Base-by-base conservation (phyloP, 106 monocot species). In the Acorus gramineus region DNA sequence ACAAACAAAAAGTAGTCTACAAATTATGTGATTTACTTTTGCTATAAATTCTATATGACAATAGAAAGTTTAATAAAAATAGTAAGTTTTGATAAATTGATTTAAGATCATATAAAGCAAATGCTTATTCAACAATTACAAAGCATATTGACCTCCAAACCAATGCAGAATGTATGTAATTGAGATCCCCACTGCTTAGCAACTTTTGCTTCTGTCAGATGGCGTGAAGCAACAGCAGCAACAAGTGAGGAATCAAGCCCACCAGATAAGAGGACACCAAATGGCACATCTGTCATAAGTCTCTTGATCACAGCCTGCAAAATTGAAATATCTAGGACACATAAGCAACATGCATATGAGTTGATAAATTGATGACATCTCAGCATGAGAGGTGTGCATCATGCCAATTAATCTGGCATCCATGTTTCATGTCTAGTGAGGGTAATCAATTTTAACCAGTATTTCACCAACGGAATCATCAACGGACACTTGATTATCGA, bases 211-310 rank as follows among this genome's bases (percentile, higher is more conserved):
- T 86, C 66, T 56, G 68, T 43, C 65, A 86, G 53, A 66, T 86
- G 55, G 6, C 86, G 72, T 4, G 71, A 76, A 46, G 79, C 79
- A 55, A 86, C 85, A 56, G 85, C 66, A 68, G 82, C 86, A 74
- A 86, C 86, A 53, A 86, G 79, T 61, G 86, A 86, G 4, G 86
- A 86, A 53, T 82, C 86, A 48, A 86, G 76, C 47, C 86, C 86
- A 60, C 86, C 85, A 69, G 85, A 85, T 43, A 85, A 63, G 50
- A 85, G 78, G 58, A 85, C 85, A 56, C 85, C 85, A 62, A 85
- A 85, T 57, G 85, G 85, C 63, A 85, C 85, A 76, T 85, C 85
- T 9, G 85, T 76, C 85, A 85, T 85, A 42, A 85, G 76, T 71
- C 85, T 85, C 65, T 85, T 85, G 10, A 78, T 47, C 56, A 85